Evolutionary conservation across 2,329 filamentous ascomycete species (phyloP).

Genomic region (Penicillium expansum): DNA sequence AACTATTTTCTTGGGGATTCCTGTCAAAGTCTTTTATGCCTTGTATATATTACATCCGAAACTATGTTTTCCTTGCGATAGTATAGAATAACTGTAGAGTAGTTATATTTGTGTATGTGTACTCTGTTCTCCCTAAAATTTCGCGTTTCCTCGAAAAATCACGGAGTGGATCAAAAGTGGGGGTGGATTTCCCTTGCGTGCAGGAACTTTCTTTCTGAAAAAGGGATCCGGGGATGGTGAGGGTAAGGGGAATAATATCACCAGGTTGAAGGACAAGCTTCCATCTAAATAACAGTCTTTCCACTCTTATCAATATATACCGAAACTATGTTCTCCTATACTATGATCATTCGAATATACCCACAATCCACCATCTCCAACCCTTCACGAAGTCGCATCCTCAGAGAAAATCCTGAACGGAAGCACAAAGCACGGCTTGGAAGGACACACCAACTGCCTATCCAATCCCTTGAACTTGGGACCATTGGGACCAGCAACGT

Average conservation of each 20-base stretch:
- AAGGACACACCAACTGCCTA: slow-evolving; percentile 57
- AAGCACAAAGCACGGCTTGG: slow-evolving; percentile 46
- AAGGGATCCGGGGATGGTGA: not conserved
- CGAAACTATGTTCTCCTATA: not conserved
- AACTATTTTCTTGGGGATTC: not conserved
- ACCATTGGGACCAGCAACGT: slow-evolving; percentile 58
- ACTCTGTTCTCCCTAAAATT: not conserved
- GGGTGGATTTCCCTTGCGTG: not conserved
- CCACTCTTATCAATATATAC: not conserved
- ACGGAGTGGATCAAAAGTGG: not conserved
- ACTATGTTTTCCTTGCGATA: not conserved
- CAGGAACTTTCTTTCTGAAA: not conserved
- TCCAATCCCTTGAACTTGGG: slow-evolving; percentile 59
- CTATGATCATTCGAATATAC: not conserved
- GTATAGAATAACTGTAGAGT: no score
- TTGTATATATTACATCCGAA: not conserved
- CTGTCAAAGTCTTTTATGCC: not conserved
- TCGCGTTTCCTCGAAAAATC: not conserved
- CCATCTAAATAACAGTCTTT: not conserved
- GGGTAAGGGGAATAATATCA: not conserved
- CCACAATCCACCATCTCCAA: not conserved
- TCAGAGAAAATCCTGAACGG: slow-evolving; percentile 32
- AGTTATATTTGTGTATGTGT: no score
- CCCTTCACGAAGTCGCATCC: slow-evolving; percentile 3
- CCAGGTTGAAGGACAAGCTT: not conserved